Base-by-base conservation (phyloP, 441 rosid genomes). In the Erysimum cheiri region DNA sequence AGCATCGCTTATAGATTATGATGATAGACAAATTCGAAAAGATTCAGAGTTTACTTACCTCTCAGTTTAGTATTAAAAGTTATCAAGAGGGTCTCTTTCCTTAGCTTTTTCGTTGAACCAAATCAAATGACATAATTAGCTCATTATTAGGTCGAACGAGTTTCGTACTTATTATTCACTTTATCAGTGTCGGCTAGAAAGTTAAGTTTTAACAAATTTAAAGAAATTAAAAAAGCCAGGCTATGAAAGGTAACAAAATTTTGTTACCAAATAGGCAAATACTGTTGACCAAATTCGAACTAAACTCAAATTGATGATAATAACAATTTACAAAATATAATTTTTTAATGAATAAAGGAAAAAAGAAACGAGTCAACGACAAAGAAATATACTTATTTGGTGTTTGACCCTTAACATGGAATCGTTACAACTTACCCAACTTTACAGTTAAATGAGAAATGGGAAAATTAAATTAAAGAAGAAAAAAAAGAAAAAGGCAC, bases 1-100 rank as follows among this genome's bases (percentile, higher is more conserved):
- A 73, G 77, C 31, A 41, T 6, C 60, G 29, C 73, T 53, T 73
- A 74, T 73, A 67, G 73, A 74, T 74, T 41, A 59, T 67, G 72
- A 67, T 40, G 37, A 28, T 46, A 48, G 53, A 48, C 53, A 22
- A 41, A 17, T 8, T 17, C 4, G 4, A 43, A 60, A 60, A 4
- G 39, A 63, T 55, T n/a, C 59, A 61, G 64, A 55, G 60, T 54
- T 60, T 33, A 60, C 69, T 6, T 4, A 6, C 44, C 60, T 19
- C 40, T 65, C 60, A 72, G 76, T 58, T 74, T 74, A 68, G 78
- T 68, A 49, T 35, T 52, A 33, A 43, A 59, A 28, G 70, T 52
- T 26, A 41, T 41, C 13, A 56, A 46, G 33, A 31, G 54, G 33
- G 60, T 72, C 40, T 41, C 22, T 4, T 56, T 14, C 37, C 29